Evolutionary conservation across 2,329 filamentous ascomycete genomes (phyloP), one percentile per base, ranked within the genome.

Genomic region (Bertia moriformis): DNA sequence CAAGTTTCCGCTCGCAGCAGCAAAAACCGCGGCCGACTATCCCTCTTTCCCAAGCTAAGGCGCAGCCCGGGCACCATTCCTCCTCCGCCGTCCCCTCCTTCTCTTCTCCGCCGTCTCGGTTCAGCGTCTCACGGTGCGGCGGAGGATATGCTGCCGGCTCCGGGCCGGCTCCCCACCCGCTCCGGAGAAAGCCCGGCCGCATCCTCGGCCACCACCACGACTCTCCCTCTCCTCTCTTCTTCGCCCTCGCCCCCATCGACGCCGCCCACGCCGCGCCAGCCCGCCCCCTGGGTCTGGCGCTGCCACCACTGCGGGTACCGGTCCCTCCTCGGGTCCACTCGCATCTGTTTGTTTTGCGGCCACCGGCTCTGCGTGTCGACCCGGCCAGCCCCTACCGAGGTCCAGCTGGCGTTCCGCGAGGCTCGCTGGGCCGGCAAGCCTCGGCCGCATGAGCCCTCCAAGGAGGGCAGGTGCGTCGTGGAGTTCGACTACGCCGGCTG

Each of bases 331-430:
- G 44, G 45, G 38, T 50, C 45, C 42, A 63, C 59, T 35, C 53
- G 56, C 7, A 50, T 55, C 17, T 60, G 63, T 39, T 54, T 66
- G 36, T 48, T 54, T 29, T 62, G 62, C 51, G 48, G 49, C 40
- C 58, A 61, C 49, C 38, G 37, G 19, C 51, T 56, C 43, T 62
- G 62, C 48, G 51, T 48, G 18, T 44, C 46, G 0, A 47, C 51
- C 15, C 17, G 37, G 4, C 48, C 48, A 18, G n/a, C 42, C 3
- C 38, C 38, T 15, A 41, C 45, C 19, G 19, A 39, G 19, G 17
- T 10, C 10, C 48, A 46, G 30, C 44, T 46, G 37, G 50, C 44
- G 42, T 49, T 47, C 1, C 51, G 46, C 12, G 43, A 14, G 40
- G 45, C 44, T 38, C 50, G 50, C 13, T 45, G 45, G 15, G 41